Evolutionary conservation across 148 eudicot species (phyloP), one percentile per base, ranked within the genome.

Genomic region (Spergularia marina): DNA sequence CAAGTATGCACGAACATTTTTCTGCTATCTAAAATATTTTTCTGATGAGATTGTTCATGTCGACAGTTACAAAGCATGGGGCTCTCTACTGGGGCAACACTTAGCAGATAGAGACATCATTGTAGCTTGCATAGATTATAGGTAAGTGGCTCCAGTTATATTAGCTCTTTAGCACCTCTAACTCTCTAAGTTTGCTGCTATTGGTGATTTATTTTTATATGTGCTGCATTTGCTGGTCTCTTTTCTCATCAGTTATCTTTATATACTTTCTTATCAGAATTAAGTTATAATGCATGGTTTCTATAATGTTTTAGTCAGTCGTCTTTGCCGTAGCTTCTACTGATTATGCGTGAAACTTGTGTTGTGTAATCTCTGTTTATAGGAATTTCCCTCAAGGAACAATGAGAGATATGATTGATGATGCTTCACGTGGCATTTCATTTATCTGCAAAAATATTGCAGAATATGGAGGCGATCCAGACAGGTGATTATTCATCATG

Each of bases 341-440:
- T 34, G 20, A 25, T 55, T 58, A 51, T 60, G 62, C 36, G 36
- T 25, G 53, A 58, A 70, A 20, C 14, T 36, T 25, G 49, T 60
- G 62, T 52, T 61, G 13, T 39, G 62, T 61, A 20, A 14, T 51
- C 61, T 53, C 7, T 77, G 21, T 65, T 41, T 63, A 79, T 93
- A 95, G 98, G 86, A 95, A 95, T 80, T 95, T 90, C 68, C 98
- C 98, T 76, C 93, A 90, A 80, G 98, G 87, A 56, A 95, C 98
- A 56, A 95, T 95, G 71, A 80, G 96, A 82, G 94, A 90, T 75
- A 95, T 95, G 98, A 84, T 95, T 18, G 85, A 89, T 64, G 98
- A 95, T 82, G 90, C 96, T 70, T 90, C 97, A 30, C 84, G 85
- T 81, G 98, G 98, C 52, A 90, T 95, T 75, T 87, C 97, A 62